Percentiles rank a stretch among this genome's conserved stretches.
phyloP scores from a whole-genome alignment of 225 moss, liverwort and hornwort species.

The Asterella californica region DNA sequence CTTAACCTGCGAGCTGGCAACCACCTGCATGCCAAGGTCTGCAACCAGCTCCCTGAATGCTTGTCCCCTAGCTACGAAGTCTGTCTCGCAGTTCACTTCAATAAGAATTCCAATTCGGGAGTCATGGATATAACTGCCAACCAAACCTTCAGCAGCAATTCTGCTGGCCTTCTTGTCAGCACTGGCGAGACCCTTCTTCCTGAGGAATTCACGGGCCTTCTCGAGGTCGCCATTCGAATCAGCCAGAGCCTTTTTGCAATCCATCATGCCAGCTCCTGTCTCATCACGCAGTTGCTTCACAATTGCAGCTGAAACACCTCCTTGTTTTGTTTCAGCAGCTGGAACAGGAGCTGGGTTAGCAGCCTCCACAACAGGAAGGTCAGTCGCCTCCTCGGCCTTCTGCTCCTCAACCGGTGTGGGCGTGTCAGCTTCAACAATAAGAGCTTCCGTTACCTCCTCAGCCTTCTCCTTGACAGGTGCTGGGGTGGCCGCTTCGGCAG shows the following conservation, averaged over 20 bases:
- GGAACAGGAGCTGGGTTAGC: neutral
- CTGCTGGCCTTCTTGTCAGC: slow-evolving; percentile 91
- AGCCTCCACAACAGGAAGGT: slow-evolving; percentile 5
- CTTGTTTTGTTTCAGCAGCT: slow-evolving; percentile 2
- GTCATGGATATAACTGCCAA: slow-evolving; percentile 89
- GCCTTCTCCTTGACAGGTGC: slow-evolving; percentile 55
- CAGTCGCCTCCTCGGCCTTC: slow-evolving; percentile 3
- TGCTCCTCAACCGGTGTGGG: too few relatives aligned
- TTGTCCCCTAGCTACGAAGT: slow-evolving; percentile 72
- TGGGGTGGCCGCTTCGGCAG: neutral
- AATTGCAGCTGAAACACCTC: slow-evolving; percentile 41
- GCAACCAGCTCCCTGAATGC: slow-evolving; percentile 78
- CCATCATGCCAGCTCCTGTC: slow-evolving; percentile 98
- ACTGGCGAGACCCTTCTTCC: slow-evolving; percentile 88
- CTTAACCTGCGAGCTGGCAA: slow-evolving; percentile 68
- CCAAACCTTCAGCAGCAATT: slow-evolving; percentile 79
- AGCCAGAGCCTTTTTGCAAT: slow-evolving; percentile 85
- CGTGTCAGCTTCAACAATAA: too few relatives aligned
- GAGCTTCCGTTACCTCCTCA: too few relatives aligned
- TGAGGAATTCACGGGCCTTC: slow-evolving; percentile 68
- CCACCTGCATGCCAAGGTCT: slow-evolving; percentile 80
- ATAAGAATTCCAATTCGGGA: slow-evolving; percentile 83
- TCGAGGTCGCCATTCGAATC: slow-evolving; percentile 58
- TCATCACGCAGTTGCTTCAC: slow-evolving; percentile 81
- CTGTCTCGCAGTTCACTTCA: slow-evolving; percentile 94